Conservation (phyloP, 768 basidiomycete genomes). For the Suillus paluster region DNA sequence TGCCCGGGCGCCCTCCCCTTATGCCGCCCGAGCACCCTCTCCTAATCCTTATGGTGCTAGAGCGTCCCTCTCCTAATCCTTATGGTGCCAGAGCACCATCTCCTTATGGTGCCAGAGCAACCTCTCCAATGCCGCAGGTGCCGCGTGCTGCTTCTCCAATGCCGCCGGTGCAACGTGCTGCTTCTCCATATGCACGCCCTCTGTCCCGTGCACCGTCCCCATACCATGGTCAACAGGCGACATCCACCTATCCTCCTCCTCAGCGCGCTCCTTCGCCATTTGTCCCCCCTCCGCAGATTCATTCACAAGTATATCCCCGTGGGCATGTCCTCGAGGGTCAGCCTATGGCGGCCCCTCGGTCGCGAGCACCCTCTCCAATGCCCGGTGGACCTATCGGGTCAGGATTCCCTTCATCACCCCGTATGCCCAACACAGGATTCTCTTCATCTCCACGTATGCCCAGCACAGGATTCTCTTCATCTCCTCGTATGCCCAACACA, state of each 20-base stretch:
- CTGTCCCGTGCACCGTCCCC: slow-evolving; percentile 33
- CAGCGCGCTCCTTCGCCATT: slow-evolving; percentile 36
- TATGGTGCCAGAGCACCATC: slow-evolving; percentile 26
- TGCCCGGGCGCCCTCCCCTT: slow-evolving; percentile 19
- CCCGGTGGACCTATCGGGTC: slow-evolving; percentile 45
- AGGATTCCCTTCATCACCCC: slow-evolving; percentile 32
- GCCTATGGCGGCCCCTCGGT: slow-evolving; percentile 39
- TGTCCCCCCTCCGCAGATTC: slow-evolving; percentile 22
- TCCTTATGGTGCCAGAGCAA: slow-evolving; percentile 26
- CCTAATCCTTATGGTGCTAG: slow-evolving; percentile 8
- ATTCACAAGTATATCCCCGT: slow-evolving; percentile 49
- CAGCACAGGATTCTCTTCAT: slow-evolving; percentile 27
- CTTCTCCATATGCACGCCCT: slow-evolving; percentile 24
- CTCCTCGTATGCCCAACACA: slow-evolving; percentile 32
- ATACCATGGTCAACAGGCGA: slow-evolving; percentile 18
- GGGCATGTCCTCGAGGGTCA: slow-evolving; percentile 63
- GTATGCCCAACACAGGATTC: slow-evolving; percentile 31
- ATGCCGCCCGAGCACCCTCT: background rate
- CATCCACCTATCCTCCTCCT: slow-evolving; percentile 2
- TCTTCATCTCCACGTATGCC: slow-evolving; percentile 35
- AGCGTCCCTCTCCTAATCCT: slow-evolving; percentile 20
- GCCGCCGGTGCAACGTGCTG: slow-evolving; percentile 28
- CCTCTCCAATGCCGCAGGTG: slow-evolving; percentile 27
- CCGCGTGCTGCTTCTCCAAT: slow-evolving; percentile 35
- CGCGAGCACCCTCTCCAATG: slow-evolving; percentile 58